phyloP scores from a whole-genome alignment of 2,329 filamentous ascomycete genomes.

The Aureobasidium sp. region DNA sequence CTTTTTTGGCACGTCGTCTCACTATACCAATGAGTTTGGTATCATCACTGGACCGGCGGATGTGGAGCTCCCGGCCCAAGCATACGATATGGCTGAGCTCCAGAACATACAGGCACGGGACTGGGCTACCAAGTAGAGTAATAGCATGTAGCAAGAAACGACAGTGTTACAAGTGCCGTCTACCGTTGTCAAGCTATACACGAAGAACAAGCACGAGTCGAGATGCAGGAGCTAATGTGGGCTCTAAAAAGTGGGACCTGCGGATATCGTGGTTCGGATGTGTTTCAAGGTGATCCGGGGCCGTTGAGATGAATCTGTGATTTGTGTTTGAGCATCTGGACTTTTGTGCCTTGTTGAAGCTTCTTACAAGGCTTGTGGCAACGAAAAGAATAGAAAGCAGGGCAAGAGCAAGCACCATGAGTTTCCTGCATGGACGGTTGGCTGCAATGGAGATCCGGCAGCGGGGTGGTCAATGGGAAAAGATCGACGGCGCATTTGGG shows the following conservation, averaged over 20 bases:
- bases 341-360: neutral
- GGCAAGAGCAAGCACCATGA: neutral
- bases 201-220: neutral
- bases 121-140: neutral
- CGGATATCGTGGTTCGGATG: neutral
- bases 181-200: neutral
- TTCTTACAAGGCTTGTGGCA: neutral
- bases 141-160: neutral
- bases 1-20: conserved; percentile 38
- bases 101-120: conserved; percentile 27
- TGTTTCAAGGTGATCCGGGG: neutral
- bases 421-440: neutral
- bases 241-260: neutral
- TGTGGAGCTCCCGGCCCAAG: conserved; percentile 33
- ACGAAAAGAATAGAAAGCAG: neutral
- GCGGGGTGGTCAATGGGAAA: neutral
- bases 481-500: conserved; percentile 5
- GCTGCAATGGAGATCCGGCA: conserved; percentile 9
- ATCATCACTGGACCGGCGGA: conserved; percentile 41
- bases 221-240: neutral
- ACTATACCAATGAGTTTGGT: conserved; percentile 37
- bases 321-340: neutral
- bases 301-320: neutral
- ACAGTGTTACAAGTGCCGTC: neutral
- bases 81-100: conserved; percentile 40